These are phyloP conservation scores for Russula earlei DNA, from an alignment of 768 basidiomycete genomes.

Conservation along the genomic window DNA sequence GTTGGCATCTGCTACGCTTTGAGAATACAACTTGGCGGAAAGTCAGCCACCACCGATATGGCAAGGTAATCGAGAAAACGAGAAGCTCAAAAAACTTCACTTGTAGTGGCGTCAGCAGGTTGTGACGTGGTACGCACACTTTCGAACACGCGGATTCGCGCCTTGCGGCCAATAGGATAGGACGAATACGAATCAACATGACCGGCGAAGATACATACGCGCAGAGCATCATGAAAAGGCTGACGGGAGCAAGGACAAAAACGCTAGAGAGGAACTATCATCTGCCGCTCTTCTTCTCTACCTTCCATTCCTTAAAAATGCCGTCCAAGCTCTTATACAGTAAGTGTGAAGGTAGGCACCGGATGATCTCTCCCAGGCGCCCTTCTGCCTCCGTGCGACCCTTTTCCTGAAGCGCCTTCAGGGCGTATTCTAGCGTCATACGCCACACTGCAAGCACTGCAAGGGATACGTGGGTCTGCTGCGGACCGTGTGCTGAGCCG, in stretches of 20 bases:
- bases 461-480: slow-evolving; percentile 91
- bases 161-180: neutral
- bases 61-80: neutral
- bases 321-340: slow-evolving; percentile 89
- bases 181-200: neutral
- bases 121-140: slow-evolving; percentile 13
- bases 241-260: neutral
- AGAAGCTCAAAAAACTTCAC: neutral
- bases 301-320: slow-evolving; percentile 88
- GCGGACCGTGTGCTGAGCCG: slow-evolving; percentile 72
- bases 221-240: slow-evolving; percentile 2
- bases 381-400: slow-evolving; percentile 67
- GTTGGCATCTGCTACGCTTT: too few species aligned
- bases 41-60: neutral
- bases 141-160: neutral
- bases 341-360: slow-evolving; percentile 77
- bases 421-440: slow-evolving; percentile 74
- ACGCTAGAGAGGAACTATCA: slow-evolving; percentile 12
- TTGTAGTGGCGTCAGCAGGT: slow-evolving; percentile 3
- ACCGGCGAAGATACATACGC: slow-evolving; percentile 1
- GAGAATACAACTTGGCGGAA: neutral
- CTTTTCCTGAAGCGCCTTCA: slow-evolving; percentile 49
- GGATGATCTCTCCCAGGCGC: slow-evolving; percentile 79
- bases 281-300: slow-evolving; percentile 67
- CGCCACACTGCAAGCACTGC: slow-evolving; percentile 89